These are phyloP conservation scores for Nemania bipapillata DNA, from an alignment of 2,329 filamentous ascomycete species.

Conservation along the genomic window DNA sequence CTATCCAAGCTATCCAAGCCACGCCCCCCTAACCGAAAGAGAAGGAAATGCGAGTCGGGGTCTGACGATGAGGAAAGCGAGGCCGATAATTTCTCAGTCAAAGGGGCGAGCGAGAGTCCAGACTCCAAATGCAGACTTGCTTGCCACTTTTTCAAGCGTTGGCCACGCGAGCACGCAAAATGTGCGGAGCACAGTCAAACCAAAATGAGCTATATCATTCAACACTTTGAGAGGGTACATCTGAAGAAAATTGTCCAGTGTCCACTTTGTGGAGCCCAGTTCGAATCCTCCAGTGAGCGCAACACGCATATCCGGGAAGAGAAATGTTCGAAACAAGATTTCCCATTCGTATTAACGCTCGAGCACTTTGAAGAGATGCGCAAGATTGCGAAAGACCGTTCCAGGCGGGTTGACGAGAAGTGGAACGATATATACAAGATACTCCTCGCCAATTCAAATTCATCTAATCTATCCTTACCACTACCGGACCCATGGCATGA, in stretches of 20 bases:
- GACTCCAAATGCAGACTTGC: not conserved
- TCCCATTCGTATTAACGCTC: not conserved
- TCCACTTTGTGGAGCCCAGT: not conserved
- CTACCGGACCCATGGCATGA: not conserved
- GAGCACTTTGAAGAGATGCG: not conserved
- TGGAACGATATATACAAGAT: constrained; percentile 6
- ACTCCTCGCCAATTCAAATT: not conserved
- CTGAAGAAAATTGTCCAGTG: no score
- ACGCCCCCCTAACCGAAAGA: no score
- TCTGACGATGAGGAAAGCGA: not conserved
- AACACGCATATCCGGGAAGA: not conserved
- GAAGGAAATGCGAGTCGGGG: not conserved
- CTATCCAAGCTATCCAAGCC: no score
- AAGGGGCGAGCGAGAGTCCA: not conserved
- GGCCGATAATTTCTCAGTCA: no score
- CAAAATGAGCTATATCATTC: no score
- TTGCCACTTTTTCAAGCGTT: not conserved
- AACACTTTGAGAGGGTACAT: no score
- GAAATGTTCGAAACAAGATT: not conserved
- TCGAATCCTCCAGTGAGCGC: not conserved
- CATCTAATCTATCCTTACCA: not conserved
- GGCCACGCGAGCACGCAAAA: no score
- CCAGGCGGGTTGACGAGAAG: not conserved
- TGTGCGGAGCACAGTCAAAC: no score
- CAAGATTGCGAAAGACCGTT: not conserved